These are phyloP conservation scores for Aechmea fasciata DNA, from an alignment of 176 grass and related monocot genomes.

Conservation along the genomic window DNA sequence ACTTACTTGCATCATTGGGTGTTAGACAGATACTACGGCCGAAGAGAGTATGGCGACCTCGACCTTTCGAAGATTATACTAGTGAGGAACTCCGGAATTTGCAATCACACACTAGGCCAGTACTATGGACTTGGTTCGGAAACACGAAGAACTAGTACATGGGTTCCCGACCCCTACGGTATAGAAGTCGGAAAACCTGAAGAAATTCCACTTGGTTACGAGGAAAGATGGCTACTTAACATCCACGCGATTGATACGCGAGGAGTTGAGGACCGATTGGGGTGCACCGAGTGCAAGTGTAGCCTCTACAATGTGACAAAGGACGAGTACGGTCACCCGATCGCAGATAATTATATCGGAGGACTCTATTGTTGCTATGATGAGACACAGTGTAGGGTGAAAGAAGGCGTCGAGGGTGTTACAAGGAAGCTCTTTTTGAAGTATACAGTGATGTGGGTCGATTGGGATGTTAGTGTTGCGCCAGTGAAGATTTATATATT, in stretches of 20 bases:
- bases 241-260: conserved; percentile 76
- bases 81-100: conserved; percentile 54
- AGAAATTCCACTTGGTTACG: conserved; percentile 41
- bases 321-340: conserved; percentile 36
- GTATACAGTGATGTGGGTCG: conserved; percentile 62
- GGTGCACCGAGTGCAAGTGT: conserved; percentile 80
- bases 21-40: conserved; percentile 33
- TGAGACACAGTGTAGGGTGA: conserved; percentile 39
- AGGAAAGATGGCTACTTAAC: conserved; percentile 62
- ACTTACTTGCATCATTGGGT: conserved; percentile 91
- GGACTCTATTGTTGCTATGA: conserved; percentile 73
- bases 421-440: conserved; percentile 48
- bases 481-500: conserved; percentile 85
- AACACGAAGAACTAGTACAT: conserved; percentile 67
- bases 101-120: conserved; percentile 30
- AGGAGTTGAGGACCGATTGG: conserved; percentile 37
- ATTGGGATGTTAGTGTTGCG: conserved; percentile 39
- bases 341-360: conserved; percentile 34
- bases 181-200: conserved; percentile 45
- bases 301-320: conserved; percentile 57
- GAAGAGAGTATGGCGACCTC: background rate
- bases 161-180: conserved; percentile 82
- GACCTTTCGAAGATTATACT: conserved; percentile 16
- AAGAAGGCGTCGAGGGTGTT: conserved; percentile 21
- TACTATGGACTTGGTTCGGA: conserved; percentile 86